Conservation (phyloP, 768 basidiomycete genomes). For the Lactarius quietus region DNA sequence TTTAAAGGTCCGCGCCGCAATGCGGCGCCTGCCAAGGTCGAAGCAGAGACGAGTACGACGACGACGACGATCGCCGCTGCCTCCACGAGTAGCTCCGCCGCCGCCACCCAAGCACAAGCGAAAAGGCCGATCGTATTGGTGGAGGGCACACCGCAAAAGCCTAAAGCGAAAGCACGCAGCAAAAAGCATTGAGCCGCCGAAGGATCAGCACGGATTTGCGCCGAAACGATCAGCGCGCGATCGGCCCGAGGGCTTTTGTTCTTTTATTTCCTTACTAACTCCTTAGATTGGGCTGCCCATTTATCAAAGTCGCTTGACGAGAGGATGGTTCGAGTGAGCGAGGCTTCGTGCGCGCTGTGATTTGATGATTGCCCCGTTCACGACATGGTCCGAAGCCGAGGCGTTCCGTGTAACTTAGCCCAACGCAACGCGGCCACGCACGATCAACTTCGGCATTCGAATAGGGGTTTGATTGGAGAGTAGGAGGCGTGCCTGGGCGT, state of each 20-base stretch:
- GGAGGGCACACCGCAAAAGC: conserved; percentile 30
- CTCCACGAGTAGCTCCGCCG: not conserved
- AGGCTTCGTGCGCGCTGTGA: no score
- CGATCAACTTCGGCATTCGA: conserved; percentile 14
- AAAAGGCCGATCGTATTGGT: conserved; percentile 28
- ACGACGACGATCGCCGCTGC: not conserved
- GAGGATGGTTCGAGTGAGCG: not conserved
- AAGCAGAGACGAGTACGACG: conserved; percentile 10
- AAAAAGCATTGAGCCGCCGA: not conserved
- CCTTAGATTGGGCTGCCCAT: not conserved
- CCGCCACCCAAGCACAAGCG: conserved; percentile 23
- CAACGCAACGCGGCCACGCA: not conserved
- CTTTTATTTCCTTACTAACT: not conserved
- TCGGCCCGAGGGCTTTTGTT: not conserved
- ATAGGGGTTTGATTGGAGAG: not conserved
- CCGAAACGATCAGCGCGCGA: not conserved
- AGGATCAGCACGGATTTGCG: not conserved
- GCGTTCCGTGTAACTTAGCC: not conserved
- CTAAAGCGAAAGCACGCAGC: conserved; percentile 13
- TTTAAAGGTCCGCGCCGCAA: conserved; percentile 49
- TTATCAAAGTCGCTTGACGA: not conserved
- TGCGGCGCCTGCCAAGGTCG: conserved; percentile 25
- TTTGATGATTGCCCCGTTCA: no score
- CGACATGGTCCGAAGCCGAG: conserved; percentile 15
- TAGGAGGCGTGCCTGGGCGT: conserved; percentile 1